phyloP scores from a whole-genome alignment of 768 basidiomycete species.

The Amanita thiersii region DNA sequence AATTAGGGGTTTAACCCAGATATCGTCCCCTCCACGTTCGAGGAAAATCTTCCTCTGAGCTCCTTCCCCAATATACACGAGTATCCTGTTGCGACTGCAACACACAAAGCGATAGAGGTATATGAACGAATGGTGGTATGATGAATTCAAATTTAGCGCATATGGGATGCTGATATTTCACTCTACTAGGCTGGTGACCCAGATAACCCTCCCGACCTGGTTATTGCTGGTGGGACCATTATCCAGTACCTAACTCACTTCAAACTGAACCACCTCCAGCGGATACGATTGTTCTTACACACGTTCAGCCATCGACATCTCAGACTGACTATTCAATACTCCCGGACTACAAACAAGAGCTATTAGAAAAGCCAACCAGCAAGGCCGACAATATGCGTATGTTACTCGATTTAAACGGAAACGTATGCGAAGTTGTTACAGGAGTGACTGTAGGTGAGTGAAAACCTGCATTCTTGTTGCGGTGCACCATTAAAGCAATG shows the following conservation, averaged over 20 bases:
- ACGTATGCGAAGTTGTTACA: conserved; percentile 86
- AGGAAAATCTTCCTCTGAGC: neutral
- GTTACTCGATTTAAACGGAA: conserved; percentile 82
- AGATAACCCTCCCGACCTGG: conserved; percentile 27
- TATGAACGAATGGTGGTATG: conserved; percentile 29
- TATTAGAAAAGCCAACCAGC: conserved; percentile 81
- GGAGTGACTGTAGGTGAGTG: conserved; percentile 73
- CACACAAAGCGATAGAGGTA: conserved; percentile 26
- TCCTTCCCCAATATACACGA: conserved; percentile 17
- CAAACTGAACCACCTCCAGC: conserved; percentile 37
- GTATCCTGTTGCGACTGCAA: conserved; percentile 29
- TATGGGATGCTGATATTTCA: neutral
- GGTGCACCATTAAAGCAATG: neutral
- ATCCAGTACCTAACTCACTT: neutral
- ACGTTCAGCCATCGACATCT: conserved; percentile 53
- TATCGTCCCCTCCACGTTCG: conserved; percentile 28
- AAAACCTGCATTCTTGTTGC: neutral
- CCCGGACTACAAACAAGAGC: conserved; percentile 49
- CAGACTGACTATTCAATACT: conserved; percentile 46
- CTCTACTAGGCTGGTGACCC: conserved; percentile 20
- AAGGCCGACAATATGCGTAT: conserved; percentile 82
- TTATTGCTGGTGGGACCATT: conserved; percentile 5
- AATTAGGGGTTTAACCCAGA: conserved; percentile 32
- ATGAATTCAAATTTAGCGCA: neutral
- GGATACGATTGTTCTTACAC: conserved; percentile 92